Evolutionary conservation across 31 red algal genomes (phyloP).

Genomic region (Endocladia muricata): DNA sequence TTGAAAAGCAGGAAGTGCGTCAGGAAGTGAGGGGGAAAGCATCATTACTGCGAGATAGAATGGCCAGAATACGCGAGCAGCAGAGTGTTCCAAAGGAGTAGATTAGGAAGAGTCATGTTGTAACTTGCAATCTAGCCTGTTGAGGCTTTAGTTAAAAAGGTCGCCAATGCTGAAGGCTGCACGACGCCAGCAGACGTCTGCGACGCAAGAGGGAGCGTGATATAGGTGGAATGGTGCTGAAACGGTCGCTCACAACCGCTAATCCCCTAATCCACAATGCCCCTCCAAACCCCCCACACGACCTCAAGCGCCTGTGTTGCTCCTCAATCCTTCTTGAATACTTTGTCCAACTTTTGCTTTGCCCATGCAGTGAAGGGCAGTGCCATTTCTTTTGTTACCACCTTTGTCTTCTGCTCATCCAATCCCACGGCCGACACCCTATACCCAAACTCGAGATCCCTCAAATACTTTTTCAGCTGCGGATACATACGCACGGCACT

Average conservation of each 20-base stretch:
- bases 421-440: slow-evolving; percentile 57
- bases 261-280: too few species aligned
- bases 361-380: slow-evolving; percentile 69
- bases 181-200: background rate
- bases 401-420: slow-evolving; percentile 54
- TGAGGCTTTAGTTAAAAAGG: background rate
- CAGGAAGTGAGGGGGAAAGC: slow-evolving; percentile 51
- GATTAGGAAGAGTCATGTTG: background rate
- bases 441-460: slow-evolving; percentile 73
- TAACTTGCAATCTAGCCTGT: background rate
- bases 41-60: slow-evolving; percentile 54
- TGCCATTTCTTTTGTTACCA: slow-evolving; percentile 63
- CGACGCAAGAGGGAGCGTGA: background rate
- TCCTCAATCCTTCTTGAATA: slow-evolving; percentile 33
- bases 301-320: too few species aligned
- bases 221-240: background rate
- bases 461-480: slow-evolving; percentile 69
- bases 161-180: background rate
- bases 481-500: slow-evolving; percentile 80
- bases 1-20: slow-evolving; percentile 8
- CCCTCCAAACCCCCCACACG: too few species aligned
- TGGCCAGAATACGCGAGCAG: slow-evolving; percentile 62
- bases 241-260: background rate
- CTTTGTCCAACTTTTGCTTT: slow-evolving; percentile 54
- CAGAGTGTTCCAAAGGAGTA: slow-evolving; percentile 31